Conservation (phyloP, 1,284 basidiomycete genomes). For the Trichosporon coremiiforme region DNA sequence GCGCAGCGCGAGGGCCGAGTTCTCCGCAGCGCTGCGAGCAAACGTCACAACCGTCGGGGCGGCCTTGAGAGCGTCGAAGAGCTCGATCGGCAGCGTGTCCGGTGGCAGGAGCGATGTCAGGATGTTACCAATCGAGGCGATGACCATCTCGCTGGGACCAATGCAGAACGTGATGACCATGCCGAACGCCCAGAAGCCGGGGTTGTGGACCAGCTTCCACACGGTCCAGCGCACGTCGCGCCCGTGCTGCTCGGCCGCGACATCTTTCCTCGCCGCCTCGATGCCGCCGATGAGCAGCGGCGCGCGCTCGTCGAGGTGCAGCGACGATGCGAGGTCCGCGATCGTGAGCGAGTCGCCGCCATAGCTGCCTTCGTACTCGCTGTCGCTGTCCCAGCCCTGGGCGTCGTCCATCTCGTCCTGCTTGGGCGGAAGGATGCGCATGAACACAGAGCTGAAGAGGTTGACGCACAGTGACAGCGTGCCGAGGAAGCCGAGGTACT, state of each 20-base stretch:
- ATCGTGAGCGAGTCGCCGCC: conserved; percentile 19
- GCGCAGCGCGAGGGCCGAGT: conserved; percentile 41
- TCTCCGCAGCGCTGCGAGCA: conserved; percentile 26
- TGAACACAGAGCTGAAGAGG: conserved; percentile 51
- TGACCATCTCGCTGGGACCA: conserved; percentile 54
- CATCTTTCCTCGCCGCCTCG: conserved; percentile 51
- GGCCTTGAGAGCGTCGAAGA: conserved; percentile 22
- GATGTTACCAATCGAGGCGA: conserved; percentile 54
- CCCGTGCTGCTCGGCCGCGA: conserved; percentile 41
- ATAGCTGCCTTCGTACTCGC: conserved; percentile 17
- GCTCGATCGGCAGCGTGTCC: conserved; percentile 17
- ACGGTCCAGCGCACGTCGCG: conserved; percentile 49
- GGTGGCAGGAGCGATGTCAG: conserved; percentile 52
- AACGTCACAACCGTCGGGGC: conserved; percentile 22
- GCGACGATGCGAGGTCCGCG: conserved; percentile 28
- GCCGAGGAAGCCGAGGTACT: conserved; percentile 52
- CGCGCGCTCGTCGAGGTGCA: conserved; percentile 52
- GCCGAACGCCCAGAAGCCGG: conserved; percentile 55
- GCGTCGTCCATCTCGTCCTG: conserved; percentile 19
- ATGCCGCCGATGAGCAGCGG: conserved; percentile 55
- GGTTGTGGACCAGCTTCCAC: conserved; percentile 41
- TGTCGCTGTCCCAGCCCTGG: conserved; percentile 24
- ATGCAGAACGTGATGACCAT: conserved; percentile 49
- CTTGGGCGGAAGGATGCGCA: conserved; percentile 45
- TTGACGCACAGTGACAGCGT: conserved; percentile 48